Conservation (phyloP, 805 yeast species). For the Spathaspora girioi region DNA sequence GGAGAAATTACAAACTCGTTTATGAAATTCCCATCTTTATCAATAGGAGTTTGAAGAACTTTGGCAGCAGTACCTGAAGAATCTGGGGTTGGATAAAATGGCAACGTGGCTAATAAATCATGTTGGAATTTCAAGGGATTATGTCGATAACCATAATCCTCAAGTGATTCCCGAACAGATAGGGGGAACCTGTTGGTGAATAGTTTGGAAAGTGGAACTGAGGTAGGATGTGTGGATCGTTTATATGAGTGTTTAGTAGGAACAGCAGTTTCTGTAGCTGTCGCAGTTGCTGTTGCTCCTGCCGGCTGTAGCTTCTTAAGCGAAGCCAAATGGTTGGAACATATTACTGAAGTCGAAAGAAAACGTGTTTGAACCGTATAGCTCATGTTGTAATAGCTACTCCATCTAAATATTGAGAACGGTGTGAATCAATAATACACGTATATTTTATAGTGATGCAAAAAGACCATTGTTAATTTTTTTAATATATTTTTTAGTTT, state of each 20-base stretch:
- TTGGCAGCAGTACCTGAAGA: slow-evolving; percentile 24
- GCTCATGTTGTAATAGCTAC: neutral
- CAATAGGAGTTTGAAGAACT: slow-evolving; percentile 27
- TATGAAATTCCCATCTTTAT: slow-evolving; percentile 24
- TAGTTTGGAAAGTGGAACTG: slow-evolving; percentile 56
- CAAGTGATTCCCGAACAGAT: slow-evolving; percentile 45
- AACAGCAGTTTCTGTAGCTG: neutral
- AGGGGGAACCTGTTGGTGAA: slow-evolving; percentile 58
- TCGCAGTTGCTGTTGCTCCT: neutral
- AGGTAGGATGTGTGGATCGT: slow-evolving; percentile 63
- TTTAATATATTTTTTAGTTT: too few relatives aligned
- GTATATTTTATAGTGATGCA: neutral
- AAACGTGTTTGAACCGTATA: neutral
- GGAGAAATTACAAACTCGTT: slow-evolving; percentile 42
- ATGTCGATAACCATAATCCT: slow-evolving; percentile 44
- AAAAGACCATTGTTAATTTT: neutral
- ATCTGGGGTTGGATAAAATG: slow-evolving; percentile 41
- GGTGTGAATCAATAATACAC: neutral
- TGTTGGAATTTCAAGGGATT: slow-evolving; percentile 43
- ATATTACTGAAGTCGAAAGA: neutral
- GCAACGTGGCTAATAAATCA: slow-evolving; percentile 41
- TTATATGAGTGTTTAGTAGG: slow-evolving; percentile 23
- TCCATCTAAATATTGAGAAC: neutral
- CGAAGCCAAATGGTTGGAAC: neutral
- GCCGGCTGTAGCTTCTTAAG: neutral